Base-by-base conservation (phyloP, 257 asterid species). In the Solanum tacnaense region DNA sequence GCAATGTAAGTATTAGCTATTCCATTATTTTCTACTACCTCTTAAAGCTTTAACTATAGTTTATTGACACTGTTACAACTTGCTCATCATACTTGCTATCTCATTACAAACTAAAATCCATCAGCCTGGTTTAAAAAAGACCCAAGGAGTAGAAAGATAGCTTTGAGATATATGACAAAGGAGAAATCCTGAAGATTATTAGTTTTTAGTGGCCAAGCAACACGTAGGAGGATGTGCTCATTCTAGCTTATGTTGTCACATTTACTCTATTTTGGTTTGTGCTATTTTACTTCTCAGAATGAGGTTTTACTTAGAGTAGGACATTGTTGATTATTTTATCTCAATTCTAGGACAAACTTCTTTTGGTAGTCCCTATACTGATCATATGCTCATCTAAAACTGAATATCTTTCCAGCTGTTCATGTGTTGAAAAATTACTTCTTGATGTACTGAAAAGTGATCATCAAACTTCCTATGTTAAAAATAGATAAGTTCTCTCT, bases 1-100 rank as follows among this genome's bases (percentile, higher is more conserved):
- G 97, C 94, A 97, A 96, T 92, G 99, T 94, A 73, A 93, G 98
- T 90, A 49, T 86, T 87, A 32, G 23, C 36, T 29, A 39, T 29
- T 16, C 25, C 27, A 41, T 35, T 15, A 13, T 15, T 41, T 13
- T 78, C 13, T 52, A 6, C 36, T 7, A 41, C 15, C n/a, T 38
- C 13, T 12, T 39, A 15, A n/a, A 78, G 62, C 84, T 78, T 46
- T 46, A 13, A 46, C 56, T 46, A 46, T 46, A 4, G 56, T 46
- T 46, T 46, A 46, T 46, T 46, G 56, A 46, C 56, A 46, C 56
- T 46, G 56, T 46, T 46, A 46, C 56, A 46, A 46, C 56, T 46
- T 46, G 41, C 8, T 35, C 38, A 35, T 35, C 38, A 35, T 35
- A 44, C 52, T 44, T 44, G 60, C 29, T 39, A 23, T 75, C 16